Evolutionary conservation across 768 basidiomycete genomes (phyloP).

Genomic region (Psilocybe cubensis): DNA sequence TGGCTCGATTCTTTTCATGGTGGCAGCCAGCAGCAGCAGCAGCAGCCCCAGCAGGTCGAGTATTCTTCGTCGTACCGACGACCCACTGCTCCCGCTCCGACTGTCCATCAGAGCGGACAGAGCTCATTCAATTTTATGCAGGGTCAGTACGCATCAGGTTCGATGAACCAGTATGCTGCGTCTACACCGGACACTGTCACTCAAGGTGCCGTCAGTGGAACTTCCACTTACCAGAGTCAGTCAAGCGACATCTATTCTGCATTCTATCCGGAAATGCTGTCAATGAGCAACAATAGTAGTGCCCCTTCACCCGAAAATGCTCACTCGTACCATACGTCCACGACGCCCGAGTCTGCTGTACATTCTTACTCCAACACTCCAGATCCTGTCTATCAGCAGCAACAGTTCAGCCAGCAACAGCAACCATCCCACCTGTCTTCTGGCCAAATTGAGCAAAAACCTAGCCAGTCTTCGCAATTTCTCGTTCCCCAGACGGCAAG

Average conservation of each 20-base stretch:
- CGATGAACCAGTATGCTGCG: constrained; percentile 24
- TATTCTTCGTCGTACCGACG: constrained; percentile 22
- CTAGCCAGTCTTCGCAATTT: constrained; percentile 16
- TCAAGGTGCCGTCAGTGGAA: constrained; percentile 19
- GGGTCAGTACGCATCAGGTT: constrained; percentile 27
- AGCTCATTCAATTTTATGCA: constrained; percentile 31
- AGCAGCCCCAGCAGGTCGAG: constrained; percentile 20
- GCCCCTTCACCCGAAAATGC: constrained; percentile 25
- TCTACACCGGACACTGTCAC: constrained; percentile 25
- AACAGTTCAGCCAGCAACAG: constrained; percentile 12
- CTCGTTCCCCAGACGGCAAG: constrained; percentile 14
- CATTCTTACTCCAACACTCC: constrained; percentile 33
- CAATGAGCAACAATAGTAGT: constrained; percentile 17
- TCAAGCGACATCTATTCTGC: constrained; percentile 21
- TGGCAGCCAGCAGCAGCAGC: constrained; percentile 27
- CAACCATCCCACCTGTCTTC: constrained; percentile 3
- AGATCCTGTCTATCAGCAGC: constrained; percentile 31
- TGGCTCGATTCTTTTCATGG: constrained; percentile 38
- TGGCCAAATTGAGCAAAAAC: constrained; percentile 11
- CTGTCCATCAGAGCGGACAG: constrained; percentile 20
- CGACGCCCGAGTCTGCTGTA: constrained; percentile 26
- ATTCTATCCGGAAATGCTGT: constrained; percentile 23
- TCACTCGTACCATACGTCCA: constrained; percentile 18
- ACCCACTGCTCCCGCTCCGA: constrained; percentile 9
- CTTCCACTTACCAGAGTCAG: constrained; percentile 11